Conservation (phyloP, 164 flowering plant species). For the Brasenia schreberi region DNA sequence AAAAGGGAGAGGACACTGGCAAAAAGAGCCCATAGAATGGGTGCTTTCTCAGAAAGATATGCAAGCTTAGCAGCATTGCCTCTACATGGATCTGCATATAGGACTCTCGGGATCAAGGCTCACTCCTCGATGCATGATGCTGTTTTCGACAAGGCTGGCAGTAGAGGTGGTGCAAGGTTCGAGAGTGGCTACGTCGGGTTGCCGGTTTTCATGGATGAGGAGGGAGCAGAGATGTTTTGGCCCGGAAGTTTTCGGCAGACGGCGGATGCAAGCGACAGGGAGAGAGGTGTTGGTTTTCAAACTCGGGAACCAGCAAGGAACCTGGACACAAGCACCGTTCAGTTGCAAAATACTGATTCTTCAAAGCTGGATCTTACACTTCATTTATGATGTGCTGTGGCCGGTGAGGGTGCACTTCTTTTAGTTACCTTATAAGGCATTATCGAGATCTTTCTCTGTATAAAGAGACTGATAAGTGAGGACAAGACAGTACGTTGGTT, state of each 20-base stretch:
- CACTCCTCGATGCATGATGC: slow-evolving; percentile 46
- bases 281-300: background rate
- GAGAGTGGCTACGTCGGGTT: slow-evolving; percentile 31
- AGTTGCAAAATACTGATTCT: slow-evolving; percentile 16
- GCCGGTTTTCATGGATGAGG: slow-evolving; percentile 44
- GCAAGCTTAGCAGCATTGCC: slow-evolving; percentile 68
- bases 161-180: slow-evolving; percentile 38
- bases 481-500: background rate
- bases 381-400: slow-evolving; percentile 22
- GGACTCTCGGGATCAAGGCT: slow-evolving; percentile 64
- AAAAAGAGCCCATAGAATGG: slow-evolving; percentile 75
- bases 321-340: background rate
- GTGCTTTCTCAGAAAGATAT: slow-evolving; percentile 48
- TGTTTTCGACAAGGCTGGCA: slow-evolving; percentile 15
- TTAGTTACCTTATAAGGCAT: background rate
- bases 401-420: background rate
- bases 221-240: slow-evolving; percentile 46
- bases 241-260: slow-evolving; percentile 71
- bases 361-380: slow-evolving; percentile 58
- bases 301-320: background rate
- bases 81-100: slow-evolving; percentile 47
- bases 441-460: background rate
- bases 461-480: background rate
- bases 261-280: slow-evolving; percentile 1
- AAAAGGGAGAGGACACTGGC: slow-evolving; percentile 76